A percentile compares a stretch with the other conserved stretches of the same genome.
Conservation (phyloP, 768 basidiomycete species). For the Termitomyces sp. region DNA sequence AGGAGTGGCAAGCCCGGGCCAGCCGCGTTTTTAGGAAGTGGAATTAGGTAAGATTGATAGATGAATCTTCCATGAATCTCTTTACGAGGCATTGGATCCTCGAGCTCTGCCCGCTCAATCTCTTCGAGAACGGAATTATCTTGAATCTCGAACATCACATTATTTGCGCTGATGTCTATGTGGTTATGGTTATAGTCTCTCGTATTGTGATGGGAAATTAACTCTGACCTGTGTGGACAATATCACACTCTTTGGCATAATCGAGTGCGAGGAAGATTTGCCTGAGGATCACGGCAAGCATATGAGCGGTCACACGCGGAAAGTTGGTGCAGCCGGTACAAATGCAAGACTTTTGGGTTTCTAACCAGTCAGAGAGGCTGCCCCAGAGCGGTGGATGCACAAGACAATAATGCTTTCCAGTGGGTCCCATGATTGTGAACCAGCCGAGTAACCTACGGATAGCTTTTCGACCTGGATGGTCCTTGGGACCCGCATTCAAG, state of each 20-base stretch:
- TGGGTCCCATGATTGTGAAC: neutral
- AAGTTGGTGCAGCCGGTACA: neutral
- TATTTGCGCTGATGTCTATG: neutral
- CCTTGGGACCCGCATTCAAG: neutral
- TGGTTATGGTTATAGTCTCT: neutral
- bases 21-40: neutral
- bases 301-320: neutral
- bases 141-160: neutral
- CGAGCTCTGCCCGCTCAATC: conserved; percentile 15
- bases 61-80: conserved; percentile 9
- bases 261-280: neutral
- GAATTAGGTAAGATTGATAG: conserved; percentile 11
- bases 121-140: neutral
- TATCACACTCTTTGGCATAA: neutral
- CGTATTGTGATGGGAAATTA: neutral
- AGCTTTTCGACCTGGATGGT: neutral
- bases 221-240: neutral
- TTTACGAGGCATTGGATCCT: conserved; percentile 15
- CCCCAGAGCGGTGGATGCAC: conserved; percentile 1
- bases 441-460: neutral
- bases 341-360: too few species aligned
- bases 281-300: neutral
- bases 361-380: neutral
- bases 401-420: neutral
- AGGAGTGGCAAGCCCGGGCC: conserved; percentile 14